Evolutionary conservation across 306 rosid species (phyloP).

Genomic region (Leucaena leucocephala): DNA sequence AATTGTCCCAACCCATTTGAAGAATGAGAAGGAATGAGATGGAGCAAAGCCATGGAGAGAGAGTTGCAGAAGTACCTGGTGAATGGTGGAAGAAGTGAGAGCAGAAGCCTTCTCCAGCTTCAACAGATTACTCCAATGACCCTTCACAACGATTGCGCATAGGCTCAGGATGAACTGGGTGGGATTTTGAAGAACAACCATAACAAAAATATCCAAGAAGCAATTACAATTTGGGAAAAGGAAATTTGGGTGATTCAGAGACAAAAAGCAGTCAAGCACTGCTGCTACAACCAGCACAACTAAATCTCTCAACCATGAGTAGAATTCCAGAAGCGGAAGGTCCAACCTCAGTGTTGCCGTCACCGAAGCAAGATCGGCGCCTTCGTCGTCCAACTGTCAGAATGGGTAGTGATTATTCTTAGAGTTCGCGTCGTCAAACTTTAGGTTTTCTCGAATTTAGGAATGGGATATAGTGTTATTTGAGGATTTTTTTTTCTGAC

Average conservation of each 20-base stretch:
- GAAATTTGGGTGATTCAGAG: not conserved
- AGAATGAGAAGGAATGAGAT: constrained; percentile 59
- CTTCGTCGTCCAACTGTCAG: not conserved
- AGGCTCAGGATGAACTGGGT: constrained; percentile 48
- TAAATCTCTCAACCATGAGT: not conserved
- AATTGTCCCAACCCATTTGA: constrained; percentile 70
- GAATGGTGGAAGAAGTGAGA: constrained; percentile 59
- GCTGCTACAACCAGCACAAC: not conserved
- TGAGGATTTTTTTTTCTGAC: no score
- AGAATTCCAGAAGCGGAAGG: not conserved
- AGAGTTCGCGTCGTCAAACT: no score
- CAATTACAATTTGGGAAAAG: not conserved
- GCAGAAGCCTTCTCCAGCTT: constrained; percentile 48
- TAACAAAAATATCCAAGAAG: constrained; percentile 28
- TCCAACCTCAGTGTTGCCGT: not conserved
- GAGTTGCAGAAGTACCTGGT: constrained; percentile 60
- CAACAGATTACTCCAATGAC: constrained; percentile 63
- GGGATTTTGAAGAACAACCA: constrained; percentile 40
- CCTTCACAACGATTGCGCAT: constrained; percentile 65
- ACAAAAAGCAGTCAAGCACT: not conserved
- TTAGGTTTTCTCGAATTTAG: no score
- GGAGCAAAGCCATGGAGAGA: constrained; percentile 51
- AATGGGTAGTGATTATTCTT: no score
- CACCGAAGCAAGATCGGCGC: not conserved
- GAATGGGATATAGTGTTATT: no score